Percentiles rank a stretch among this genome's conserved stretches.
phyloP scores from a whole-genome alignment of 176 grass and related monocot genomes.

The Juncus effusus region DNA sequence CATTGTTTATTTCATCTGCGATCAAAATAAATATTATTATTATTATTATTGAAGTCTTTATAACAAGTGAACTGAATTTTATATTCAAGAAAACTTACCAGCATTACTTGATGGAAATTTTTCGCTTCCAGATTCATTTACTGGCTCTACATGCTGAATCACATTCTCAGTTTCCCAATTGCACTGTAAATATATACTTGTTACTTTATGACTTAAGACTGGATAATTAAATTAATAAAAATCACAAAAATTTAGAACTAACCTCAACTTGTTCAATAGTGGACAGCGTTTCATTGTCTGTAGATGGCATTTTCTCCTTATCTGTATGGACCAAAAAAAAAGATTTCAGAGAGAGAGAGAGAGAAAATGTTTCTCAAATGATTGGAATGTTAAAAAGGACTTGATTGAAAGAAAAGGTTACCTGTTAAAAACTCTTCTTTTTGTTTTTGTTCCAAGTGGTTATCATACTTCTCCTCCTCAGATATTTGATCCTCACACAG shows the following conservation, averaged over 20 bases:
- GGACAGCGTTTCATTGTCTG: slow-evolving; percentile 9
- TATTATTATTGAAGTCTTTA: neutral
- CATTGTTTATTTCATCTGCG: neutral
- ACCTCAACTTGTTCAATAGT: slow-evolving; percentile 12
- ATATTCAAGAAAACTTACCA: slow-evolving; percentile 5
- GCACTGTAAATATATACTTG: no score
- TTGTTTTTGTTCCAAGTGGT: neutral
- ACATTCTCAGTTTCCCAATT: no score
- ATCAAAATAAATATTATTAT: neutral
- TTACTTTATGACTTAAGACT: no score
- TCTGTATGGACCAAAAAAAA: neutral
- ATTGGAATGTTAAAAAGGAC: neutral
- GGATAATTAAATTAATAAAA: neutral
- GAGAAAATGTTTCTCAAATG: neutral
- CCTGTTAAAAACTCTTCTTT: neutral
- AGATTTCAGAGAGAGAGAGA: neutral
- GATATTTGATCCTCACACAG: neutral
- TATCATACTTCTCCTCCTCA: slow-evolving; percentile 9
- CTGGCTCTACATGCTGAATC: no score
- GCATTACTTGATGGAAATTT: slow-evolving; percentile 10
- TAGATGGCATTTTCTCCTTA: slow-evolving; percentile 6
- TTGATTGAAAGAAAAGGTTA: neutral
- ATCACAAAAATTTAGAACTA: slow-evolving; percentile 3
- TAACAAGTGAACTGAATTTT: neutral
- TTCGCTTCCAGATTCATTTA: no score